Evolutionary conservation across 2,329 filamentous ascomycete species (phyloP), one percentile per base, ranked within the genome.

Genomic region (Cordyceps farinosa): DNA sequence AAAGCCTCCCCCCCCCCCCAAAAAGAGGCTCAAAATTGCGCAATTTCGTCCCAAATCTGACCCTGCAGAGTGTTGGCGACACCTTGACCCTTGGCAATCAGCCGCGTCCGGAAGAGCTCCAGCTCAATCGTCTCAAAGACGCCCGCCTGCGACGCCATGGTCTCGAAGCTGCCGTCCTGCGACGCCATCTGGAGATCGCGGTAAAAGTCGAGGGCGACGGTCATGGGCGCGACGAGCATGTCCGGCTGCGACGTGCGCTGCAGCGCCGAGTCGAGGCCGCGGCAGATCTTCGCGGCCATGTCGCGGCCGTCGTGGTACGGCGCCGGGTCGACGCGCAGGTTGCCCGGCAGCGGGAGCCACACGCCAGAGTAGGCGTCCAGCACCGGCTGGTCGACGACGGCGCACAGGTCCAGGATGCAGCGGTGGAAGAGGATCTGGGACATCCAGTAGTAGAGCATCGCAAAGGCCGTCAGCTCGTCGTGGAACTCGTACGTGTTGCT

Each of bases 361-460:
- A 77, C 70, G 40, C 74, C 69, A 3, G 77, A 73, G 52, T 75
- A 78, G 22, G 72, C 71, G 60, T 79, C 78, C 11, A 79, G 66
- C 22, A 78, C 76, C 0, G 79, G 76, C 64, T 82, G 75, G 65
- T 77, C 78, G 51, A 82, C 75, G 63, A 73, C 70, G 32, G 74
- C 72, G 63, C 84, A 76, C 17, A 86, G 71, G 17, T 69, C 68
- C 64, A 79, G 77, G 47, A 85, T 76, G 67, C 78, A 81, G 10
- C 77, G 79, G 65, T 81, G 79, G 53, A 86, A 77, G 13, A 80
- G 66, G 34, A 85, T 74, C 52, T 82, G 78, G 1, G 78, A 71
- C 65, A 81, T 77, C 83, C 83, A 86, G 70, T 84, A 85, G 68
- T 82, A 81, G 13, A 84, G 70, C 65, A 85, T 79, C 52, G 76